Percentiles rank a stretch among this genome's conserved stretches.
Conservation (phyloP, 2,329 filamentous ascomycete species). For the Talaromyces sp. region DNA sequence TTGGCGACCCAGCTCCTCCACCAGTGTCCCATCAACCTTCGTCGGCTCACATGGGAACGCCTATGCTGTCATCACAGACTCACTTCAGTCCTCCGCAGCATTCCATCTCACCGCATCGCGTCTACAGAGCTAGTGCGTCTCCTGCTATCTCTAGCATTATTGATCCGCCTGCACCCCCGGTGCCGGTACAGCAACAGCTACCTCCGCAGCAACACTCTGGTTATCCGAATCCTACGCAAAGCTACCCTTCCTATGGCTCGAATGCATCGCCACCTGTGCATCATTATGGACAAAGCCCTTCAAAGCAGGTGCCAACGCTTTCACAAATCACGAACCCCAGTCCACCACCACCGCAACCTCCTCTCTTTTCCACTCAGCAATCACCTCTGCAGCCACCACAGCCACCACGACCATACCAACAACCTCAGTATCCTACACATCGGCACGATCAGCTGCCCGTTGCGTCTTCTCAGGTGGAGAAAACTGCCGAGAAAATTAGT, state of each 20-base stretch:
- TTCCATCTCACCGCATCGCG: slow-evolving; percentile 48
- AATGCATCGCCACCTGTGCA: slow-evolving; percentile 8
- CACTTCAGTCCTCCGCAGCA: slow-evolving; percentile 42
- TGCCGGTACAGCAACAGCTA: slow-evolving; percentile 26
- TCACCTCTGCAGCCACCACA: slow-evolving; percentile 15
- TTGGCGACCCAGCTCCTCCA: slow-evolving; percentile 39
- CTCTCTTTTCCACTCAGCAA: slow-evolving; percentile 17
- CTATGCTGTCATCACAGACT: slow-evolving; percentile 36
- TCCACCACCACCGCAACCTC: slow-evolving; percentile 6
- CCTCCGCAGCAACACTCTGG: slow-evolving; percentile 21
- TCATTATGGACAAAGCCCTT: slow-evolving; percentile 16
- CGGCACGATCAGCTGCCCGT: slow-evolving; percentile 3
- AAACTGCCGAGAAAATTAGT: slow-evolving; percentile 18
- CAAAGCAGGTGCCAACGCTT: slow-evolving; percentile 19
- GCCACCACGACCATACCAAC: slow-evolving; percentile 20
- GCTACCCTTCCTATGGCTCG: slow-evolving; percentile 13
- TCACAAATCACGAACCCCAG: slow-evolving; percentile 15
- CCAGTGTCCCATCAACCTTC: slow-evolving; percentile 41
- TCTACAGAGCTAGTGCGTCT: slow-evolving; percentile 74
- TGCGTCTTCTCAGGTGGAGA: not conserved
- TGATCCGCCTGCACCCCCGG: slow-evolving; percentile 57
- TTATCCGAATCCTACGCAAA: slow-evolving; percentile 18
- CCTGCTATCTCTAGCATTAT: slow-evolving; percentile 90
- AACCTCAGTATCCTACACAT: slow-evolving; percentile 20
- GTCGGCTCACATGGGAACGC: slow-evolving; percentile 62